phyloP scores from a whole-genome alignment of 306 rosid species.

The Styphnolobium japonicum region DNA sequence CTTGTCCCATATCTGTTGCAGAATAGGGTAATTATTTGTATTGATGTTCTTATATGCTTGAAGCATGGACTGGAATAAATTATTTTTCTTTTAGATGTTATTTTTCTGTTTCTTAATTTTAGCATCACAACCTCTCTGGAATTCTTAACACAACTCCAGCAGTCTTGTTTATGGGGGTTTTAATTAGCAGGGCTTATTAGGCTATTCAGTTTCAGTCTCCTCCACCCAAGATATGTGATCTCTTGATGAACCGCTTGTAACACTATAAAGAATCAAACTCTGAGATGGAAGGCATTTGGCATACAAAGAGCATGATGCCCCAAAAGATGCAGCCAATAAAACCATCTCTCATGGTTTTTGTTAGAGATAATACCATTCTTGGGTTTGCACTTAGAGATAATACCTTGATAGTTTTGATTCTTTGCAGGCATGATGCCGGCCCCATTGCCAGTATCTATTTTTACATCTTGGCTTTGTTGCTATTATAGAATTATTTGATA shows the following conservation, averaged over 20 bases:
- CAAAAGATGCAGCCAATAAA: slow-evolving; percentile 47
- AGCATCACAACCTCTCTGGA: slow-evolving; percentile 34
- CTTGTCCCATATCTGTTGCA: too few relatives aligned
- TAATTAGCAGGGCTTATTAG: slow-evolving; percentile 50
- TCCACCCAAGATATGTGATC: too few relatives aligned
- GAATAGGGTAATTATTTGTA: too few relatives aligned
- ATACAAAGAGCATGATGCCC: slow-evolving; percentile 56
- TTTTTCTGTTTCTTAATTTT: neutral
- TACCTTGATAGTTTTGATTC: too few relatives aligned
- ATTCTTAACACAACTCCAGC: slow-evolving; percentile 26
- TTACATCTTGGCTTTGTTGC: neutral
- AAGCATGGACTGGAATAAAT: too few relatives aligned
- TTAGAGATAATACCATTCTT: neutral
- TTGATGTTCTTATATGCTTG: too few relatives aligned
- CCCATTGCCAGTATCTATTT: slow-evolving; percentile 38
- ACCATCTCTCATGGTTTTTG: slow-evolving; percentile 41
- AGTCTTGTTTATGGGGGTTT: slow-evolving; percentile 39
- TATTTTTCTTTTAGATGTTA: neutral
- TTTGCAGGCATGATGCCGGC: slow-evolving; percentile 42
- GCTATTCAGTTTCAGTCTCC: too few relatives aligned
- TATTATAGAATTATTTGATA: neutral
- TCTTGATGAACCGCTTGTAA: slow-evolving; percentile 44
- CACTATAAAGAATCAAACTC: slow-evolving; percentile 49
- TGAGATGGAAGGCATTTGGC: slow-evolving; percentile 60
- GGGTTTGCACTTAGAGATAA: too few relatives aligned